Percentiles rank a stretch among this genome's conserved stretches.
Conservation (phyloP, 2,329 filamentous ascomycete genomes). For the Xylaria sp. region DNA sequence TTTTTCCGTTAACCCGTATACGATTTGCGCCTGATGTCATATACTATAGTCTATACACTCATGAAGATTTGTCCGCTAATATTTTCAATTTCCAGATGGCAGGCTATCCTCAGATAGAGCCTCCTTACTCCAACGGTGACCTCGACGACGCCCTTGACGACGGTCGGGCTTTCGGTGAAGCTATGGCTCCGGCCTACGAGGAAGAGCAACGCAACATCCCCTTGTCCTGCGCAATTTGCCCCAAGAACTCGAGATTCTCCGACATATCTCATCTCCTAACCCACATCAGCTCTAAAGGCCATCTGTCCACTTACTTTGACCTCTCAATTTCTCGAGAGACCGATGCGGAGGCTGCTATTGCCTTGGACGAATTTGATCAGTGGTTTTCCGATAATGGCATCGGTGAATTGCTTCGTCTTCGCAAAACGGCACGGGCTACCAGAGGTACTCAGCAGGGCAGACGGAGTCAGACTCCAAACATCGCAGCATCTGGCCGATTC, state of each 20-base stretch:
- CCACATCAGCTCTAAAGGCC: conserved; percentile 90
- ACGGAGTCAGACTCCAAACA: conserved; percentile 26
- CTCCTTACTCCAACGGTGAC: not conserved
- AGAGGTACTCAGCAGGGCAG: conserved; percentile 45
- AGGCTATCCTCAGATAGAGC: not conserved
- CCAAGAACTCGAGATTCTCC: conserved; percentile 78
- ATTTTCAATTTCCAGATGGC: conserved; percentile 3
- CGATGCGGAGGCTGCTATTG: conserved; percentile 64
- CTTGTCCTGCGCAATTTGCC: conserved; percentile 82
- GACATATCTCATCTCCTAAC: conserved; percentile 91
- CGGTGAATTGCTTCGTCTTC: conserved; percentile 72
- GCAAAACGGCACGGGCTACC: conserved; percentile 76
- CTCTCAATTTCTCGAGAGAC: conserved; percentile 71
- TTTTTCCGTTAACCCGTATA: too few species aligned
- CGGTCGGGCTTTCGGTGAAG: not conserved
- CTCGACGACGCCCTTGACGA: not conserved
- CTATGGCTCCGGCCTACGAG: conserved; percentile 1
- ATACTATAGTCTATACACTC: too few species aligned
- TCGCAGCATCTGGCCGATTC: conserved; percentile 33
- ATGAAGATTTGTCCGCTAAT: not conserved
- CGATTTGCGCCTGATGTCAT: too few species aligned
- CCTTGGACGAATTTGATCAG: conserved; percentile 69
- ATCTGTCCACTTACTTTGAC: conserved; percentile 82
- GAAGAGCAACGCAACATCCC: conserved; percentile 51
- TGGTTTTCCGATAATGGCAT: conserved; percentile 79